These are phyloP conservation scores for Backusella circina DNA, from an alignment of 192 early-diverging fungal genomes.

Conservation along the genomic window DNA sequence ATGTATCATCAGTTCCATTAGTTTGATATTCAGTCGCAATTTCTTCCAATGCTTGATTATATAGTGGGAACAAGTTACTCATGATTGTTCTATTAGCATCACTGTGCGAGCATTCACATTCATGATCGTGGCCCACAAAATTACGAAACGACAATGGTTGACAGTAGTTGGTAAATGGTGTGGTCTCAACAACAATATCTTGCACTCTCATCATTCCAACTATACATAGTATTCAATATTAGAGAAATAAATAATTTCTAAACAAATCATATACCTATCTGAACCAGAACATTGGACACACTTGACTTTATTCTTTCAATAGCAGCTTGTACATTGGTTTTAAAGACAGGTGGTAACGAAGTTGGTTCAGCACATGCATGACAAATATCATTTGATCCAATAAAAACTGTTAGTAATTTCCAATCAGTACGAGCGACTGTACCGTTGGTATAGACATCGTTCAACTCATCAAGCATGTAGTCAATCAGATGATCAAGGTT, in stretches of 20 bases:
- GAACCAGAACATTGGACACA: conserved; percentile 45
- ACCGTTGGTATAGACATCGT: conserved; percentile 26
- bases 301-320: conserved; percentile 29
- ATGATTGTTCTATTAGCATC: conserved; percentile 36
- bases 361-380: conserved; percentile 30
- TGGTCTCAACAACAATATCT: conserved; percentile 36
- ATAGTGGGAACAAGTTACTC: conserved; percentile 35
- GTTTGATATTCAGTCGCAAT: conserved; percentile 34
- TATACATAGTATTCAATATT: not conserved
- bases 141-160: conserved; percentile 24
- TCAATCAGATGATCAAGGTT: conserved; percentile 45
- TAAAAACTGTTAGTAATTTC: conserved; percentile 54
- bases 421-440: conserved; percentile 24
- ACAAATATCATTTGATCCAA: conserved; percentile 59
- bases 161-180: conserved; percentile 23
- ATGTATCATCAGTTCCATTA: conserved; percentile 9
- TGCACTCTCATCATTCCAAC: conserved; percentile 22
- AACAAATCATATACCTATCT: conserved; percentile 31
- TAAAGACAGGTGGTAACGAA: conserved; percentile 21
- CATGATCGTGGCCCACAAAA: conserved; percentile 29
- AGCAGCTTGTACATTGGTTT: conserved; percentile 22
- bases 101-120: conserved; percentile 34
- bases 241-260: not conserved
- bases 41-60: conserved; percentile 40
- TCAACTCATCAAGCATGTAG: conserved; percentile 38